Conservation (phyloP, 805 yeast genomes). For the Crinitomyces ghanaensis region DNA sequence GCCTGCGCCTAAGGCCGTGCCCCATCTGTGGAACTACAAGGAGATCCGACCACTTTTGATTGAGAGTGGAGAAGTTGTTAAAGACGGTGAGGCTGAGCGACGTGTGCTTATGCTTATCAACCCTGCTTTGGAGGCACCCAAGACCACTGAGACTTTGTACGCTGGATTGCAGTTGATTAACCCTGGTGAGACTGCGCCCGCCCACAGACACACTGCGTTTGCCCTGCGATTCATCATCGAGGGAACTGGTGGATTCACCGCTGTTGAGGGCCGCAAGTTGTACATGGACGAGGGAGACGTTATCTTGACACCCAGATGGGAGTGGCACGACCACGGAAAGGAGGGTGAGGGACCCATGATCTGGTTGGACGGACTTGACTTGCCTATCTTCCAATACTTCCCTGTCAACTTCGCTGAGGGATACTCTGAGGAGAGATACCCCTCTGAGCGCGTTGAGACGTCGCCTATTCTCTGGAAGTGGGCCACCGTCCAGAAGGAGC, state of each 20-base stretch:
- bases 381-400: slow-evolving; percentile 6
- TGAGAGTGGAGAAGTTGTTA: slow-evolving; percentile 4
- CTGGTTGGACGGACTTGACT: slow-evolving; percentile 8
- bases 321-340: slow-evolving; percentile 9
- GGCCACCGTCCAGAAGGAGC: slow-evolving; percentile 4
- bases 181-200: slow-evolving; percentile 9
- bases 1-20: slow-evolving; percentile 6
- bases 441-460: slow-evolving; percentile 3
- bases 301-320: slow-evolving; percentile 7
- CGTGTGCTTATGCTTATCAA: slow-evolving; percentile 7
- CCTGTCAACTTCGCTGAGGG: slow-evolving; percentile 9
- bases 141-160: slow-evolving; percentile 8
- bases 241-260: slow-evolving; percentile 8
- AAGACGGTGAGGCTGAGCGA: slow-evolving; percentile 8
- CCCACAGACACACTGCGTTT: slow-evolving; percentile 7
- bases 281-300: slow-evolving; percentile 8
- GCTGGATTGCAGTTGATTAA: slow-evolving; percentile 8
- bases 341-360: slow-evolving; percentile 7
- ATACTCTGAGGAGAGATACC: slow-evolving; percentile 6
- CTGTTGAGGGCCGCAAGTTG: slow-evolving; percentile 7
- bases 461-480: slow-evolving; percentile 4
- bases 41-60: slow-evolving; percentile 4
- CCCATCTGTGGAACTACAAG: slow-evolving; percentile 6
- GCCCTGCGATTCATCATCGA: slow-evolving; percentile 8
- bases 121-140: slow-evolving; percentile 6